Evolutionary conservation across 2,329 filamentous ascomycete genomes (phyloP).

Genomic region (Sphaceloma murrayae): DNA sequence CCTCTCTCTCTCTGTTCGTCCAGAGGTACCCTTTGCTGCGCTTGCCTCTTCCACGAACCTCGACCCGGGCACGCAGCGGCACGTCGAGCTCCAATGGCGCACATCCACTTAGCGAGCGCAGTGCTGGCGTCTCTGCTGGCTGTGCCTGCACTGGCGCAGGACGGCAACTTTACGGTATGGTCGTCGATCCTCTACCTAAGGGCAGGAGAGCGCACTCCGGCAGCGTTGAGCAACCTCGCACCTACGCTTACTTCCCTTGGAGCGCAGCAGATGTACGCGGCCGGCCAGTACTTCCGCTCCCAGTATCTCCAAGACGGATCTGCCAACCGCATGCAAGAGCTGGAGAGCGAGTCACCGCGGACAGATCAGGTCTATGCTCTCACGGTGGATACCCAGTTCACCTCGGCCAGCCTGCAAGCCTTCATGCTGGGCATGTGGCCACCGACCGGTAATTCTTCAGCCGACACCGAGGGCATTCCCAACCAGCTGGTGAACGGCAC

Average conservation of each 20-base stretch:
- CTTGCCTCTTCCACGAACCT: no score
- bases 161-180: slow-evolving; percentile 31
- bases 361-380: slow-evolving; percentile 39
- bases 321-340: slow-evolving; percentile 15
- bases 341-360: slow-evolving; percentile 18
- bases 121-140: slow-evolving; percentile 19
- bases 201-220: slow-evolving; percentile 47
- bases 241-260: slow-evolving; percentile 44
- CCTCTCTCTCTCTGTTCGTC: no score
- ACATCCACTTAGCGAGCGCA: background rate
- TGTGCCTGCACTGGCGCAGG: slow-evolving; percentile 19
- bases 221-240: slow-evolving; percentile 28
- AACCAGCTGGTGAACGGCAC: slow-evolving; percentile 30
- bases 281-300: slow-evolving; percentile 43
- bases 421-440: slow-evolving; percentile 56
- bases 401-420: slow-evolving; percentile 46
- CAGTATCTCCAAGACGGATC: slow-evolving; percentile 38
- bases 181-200: slow-evolving; percentile 46
- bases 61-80: background rate
- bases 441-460: slow-evolving; percentile 31
- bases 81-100: background rate
- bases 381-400: slow-evolving; percentile 40
- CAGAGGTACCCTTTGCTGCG: no score
- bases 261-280: slow-evolving; percentile 43
- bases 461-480: slow-evolving; percentile 25